Evolutionary conservation across 257 asterid species (phyloP).

Genomic region (Apocynum venetum): DNA sequence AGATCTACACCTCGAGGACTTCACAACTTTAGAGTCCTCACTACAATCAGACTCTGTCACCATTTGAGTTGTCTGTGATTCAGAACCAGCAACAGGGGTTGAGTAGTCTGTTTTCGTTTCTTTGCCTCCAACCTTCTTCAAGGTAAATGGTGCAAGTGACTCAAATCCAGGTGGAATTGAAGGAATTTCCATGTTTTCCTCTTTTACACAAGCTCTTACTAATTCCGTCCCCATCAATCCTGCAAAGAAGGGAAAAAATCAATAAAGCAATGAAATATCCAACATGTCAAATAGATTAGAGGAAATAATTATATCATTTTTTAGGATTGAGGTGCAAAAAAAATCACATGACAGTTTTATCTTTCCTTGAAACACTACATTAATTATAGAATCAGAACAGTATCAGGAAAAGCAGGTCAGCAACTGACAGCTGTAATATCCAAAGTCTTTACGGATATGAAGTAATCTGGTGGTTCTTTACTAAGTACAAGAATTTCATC

Average conservation of each 20-base stretch:
- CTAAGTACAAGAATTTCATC: neutral
- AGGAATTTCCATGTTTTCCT: conserved; percentile 66
- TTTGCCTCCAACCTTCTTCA: conserved; percentile 49
- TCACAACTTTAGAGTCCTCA: conserved; percentile 41
- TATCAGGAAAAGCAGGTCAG: neutral
- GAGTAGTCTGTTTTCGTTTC: conserved; percentile 30
- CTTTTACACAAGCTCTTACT: conserved; percentile 61
- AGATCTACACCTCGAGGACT: conserved; percentile 50
- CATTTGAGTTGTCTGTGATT: conserved; percentile 27
- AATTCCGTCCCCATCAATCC: conserved; percentile 73
- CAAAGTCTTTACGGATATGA: neutral
- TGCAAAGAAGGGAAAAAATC: conserved; percentile 8
- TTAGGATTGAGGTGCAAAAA: neutral
- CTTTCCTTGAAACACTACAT: neutral
- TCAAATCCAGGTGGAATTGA: conserved; percentile 95
- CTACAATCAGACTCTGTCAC: conserved; percentile 37
- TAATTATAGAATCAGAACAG: conserved; percentile 1
- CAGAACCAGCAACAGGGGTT: conserved; percentile 35
- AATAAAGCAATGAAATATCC: neutral
- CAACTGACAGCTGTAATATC: neutral
- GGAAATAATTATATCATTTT: neutral
- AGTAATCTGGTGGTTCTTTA: neutral
- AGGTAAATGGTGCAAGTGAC: conserved; percentile 64
- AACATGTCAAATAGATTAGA: conserved; percentile 13
- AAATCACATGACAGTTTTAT: conserved; percentile 9